phyloP scores from a whole-genome alignment of 257 asterid species.

The Solanum bukasovii region DNA sequence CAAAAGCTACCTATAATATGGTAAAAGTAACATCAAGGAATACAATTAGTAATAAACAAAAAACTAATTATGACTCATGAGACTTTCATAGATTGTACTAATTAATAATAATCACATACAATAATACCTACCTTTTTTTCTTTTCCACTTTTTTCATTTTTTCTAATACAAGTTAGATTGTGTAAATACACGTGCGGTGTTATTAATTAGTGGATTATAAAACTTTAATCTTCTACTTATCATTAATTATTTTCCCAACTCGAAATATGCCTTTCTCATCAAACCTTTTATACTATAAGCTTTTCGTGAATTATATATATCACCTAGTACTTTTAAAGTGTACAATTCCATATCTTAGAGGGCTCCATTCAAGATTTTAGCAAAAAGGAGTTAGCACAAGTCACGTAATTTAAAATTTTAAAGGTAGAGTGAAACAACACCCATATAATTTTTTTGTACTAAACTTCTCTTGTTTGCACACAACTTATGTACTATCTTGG shows the following conservation, averaged over 20 bases:
- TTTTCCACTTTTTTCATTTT: background rate
- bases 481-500: background rate
- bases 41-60: background rate
- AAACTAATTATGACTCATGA: background rate
- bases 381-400: background rate
- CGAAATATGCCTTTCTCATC: background rate
- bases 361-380: background rate
- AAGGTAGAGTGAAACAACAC: background rate
- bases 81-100: background rate
- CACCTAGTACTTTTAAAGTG: background rate
- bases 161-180: background rate
- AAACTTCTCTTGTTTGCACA: background rate
- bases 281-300: background rate
- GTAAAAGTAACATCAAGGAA: background rate
- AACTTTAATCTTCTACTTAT: background rate
- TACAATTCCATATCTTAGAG: background rate
- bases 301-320: background rate
- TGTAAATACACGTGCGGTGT: background rate
- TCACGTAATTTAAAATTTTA: background rate
- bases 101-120: no score
- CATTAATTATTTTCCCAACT: background rate
- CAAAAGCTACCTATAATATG: background rate
- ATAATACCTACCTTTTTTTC: no score
- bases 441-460: background rate
- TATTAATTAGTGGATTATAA: background rate